Base-by-base conservation (phyloP, 805 yeast genomes). In the Candida ficus region DNA sequence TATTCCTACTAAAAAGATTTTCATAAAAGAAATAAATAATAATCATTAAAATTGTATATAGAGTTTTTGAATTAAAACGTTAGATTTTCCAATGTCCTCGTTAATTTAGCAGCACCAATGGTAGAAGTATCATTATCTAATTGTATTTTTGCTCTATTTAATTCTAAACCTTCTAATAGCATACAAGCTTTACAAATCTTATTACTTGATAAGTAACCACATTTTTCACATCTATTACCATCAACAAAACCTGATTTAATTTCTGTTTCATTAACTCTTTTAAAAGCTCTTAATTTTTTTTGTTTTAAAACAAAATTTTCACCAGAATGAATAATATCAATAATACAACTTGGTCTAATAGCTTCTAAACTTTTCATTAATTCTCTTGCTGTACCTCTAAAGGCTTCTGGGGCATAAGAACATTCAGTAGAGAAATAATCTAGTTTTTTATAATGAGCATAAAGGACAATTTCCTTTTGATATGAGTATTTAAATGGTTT, bases 391-490 rank as follows among this genome's bases (percentile, higher is more conserved):
- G 98, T 93, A 16, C 99, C 99, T 50, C 99, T 71, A 56, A 93
- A 93, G 0, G 99, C 98, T 60, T 93, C 99, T 2, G 99, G 98
- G 0, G 99, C 96, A 65, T 93, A 93, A 0, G 96, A 83, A 60
- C 99, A 93, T 57, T 93, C 99, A 0, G 99, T 93, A 9, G 95
- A 85, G 60, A 93, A 93, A 58, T 93, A 93, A 63, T 93, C 99
- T 38, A 93, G 69, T 55, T 89, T 85, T 62, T 87, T 90, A 66
- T 89, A 93, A 58, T 93, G 99, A 2, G 99, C 99, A 63, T 93
- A 93, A 14, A 93, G 70, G 18, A 93, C 99, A 51, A 93, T 93
- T 58, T 93, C 99, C 71, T 93, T 93, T 58, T 93, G 97, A 61
- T 93, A 93, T 9, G 95, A 76, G 61, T 89, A 93, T 63, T 93